Evolutionary conservation across 768 basidiomycete species (phyloP), one percentile per base, ranked within the genome.

Genomic region (Amanita thiersii): DNA sequence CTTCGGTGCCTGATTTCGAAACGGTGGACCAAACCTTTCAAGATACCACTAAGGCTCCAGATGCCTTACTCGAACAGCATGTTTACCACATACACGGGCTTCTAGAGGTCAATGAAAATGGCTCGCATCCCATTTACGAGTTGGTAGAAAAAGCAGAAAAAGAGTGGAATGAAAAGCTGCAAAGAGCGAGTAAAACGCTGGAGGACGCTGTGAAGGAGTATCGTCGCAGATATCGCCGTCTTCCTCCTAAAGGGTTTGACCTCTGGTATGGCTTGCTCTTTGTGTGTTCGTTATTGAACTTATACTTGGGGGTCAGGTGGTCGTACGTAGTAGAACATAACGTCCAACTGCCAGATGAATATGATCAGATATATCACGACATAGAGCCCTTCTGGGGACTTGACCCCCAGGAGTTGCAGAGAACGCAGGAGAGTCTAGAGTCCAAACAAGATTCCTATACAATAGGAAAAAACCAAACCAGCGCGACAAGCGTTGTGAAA

Each of bases 161-260:
- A 19, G 69, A 72, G 17, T 92, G 83, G 68, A 52, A 59, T 18
- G 61, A 60, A 0, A 70, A 81, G 50, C 65, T 91, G 20, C 57
- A 65, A 5, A 66, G 69, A 39, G 88, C 92, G 50, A 91, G 87
- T 60, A 77, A 71, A 52, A 85, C 82, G 1, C 61, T 96, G 11
- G 66, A 68, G 20, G 69, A 81, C 23, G 92, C 89, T 2, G 86
- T 86, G 1, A 54, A 57, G 14, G 89, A 91, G 57, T 96, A 97
- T 58, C 68, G 64, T 43, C 65, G 72, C 43, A 68, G 89, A 43
- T 92, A 91, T 61, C 68, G 64, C n/a, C 72, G 86, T 31, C 63
- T 75, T 36, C 93, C 92, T 4, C 91, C 93, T 0, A 74, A 72
- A 39, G 92, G 92, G 0, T 97, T 96, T 47, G 89, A 90, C 55